Evolutionary conservation across 2,329 filamentous ascomycete species (phyloP).

Genomic region (Monilinia laxa): DNA sequence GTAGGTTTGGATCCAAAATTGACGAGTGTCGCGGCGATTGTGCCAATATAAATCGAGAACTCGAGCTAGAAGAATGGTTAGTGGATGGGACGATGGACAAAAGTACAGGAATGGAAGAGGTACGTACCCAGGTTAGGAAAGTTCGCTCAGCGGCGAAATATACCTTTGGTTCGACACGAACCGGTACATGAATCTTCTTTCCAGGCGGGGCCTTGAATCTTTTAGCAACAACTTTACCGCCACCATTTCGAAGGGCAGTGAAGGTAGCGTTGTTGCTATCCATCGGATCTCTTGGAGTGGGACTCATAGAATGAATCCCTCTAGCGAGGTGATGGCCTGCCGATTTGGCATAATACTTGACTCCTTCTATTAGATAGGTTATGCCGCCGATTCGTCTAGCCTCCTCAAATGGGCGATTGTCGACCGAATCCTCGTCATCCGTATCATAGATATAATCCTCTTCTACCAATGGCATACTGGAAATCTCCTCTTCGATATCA

Average conservation of each 20-base stretch:
- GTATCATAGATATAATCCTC: conserved; percentile 91
- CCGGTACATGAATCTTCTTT: conserved; percentile 92
- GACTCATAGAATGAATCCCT: conserved; percentile 27
- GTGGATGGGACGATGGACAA: no score
- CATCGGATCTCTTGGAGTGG: conserved; percentile 26
- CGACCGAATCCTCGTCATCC: conserved; percentile 77
- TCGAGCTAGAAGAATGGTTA: conserved; percentile 62
- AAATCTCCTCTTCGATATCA: conserved; percentile 84
- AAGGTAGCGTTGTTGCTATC: conserved; percentile 52
- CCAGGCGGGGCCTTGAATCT: conserved; percentile 73
- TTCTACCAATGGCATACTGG: conserved; percentile 52
- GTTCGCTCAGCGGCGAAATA: conserved; percentile 96
- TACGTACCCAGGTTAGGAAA: conserved; percentile 83
- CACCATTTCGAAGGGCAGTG: conserved; percentile 54
- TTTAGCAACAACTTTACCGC: conserved; percentile 54
- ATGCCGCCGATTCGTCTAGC: conserved; percentile 74
- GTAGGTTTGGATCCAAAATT: conserved; percentile 69
- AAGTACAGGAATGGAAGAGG: conserved; percentile 24
- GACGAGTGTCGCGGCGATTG: conserved; percentile 78
- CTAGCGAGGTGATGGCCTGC: conserved; percentile 27
- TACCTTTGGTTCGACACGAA: conserved; percentile 95
- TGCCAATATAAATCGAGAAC: conserved; percentile 91
- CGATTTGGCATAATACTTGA: conserved; percentile 43
- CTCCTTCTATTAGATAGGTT: conserved; percentile 66
- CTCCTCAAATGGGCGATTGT: conserved; percentile 73